Evolutionary conservation across 2,329 filamentous ascomycete genomes (phyloP), one percentile per base, ranked within the genome.

Genomic region (Aspergillus pseudoterreus): DNA sequence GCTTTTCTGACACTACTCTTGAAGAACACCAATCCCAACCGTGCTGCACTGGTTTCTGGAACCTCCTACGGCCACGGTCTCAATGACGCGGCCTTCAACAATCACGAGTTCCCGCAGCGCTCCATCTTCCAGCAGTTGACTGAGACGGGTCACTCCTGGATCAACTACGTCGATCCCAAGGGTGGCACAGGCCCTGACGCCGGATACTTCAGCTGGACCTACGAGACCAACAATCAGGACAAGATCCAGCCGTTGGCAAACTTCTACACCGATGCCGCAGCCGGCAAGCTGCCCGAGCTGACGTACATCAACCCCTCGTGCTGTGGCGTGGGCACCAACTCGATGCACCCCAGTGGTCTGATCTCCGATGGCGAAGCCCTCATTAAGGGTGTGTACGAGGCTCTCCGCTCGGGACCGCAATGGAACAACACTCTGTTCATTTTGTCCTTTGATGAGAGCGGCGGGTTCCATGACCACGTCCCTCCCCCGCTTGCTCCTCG

Each of bases 1-100:
- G n/a, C 6, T 9, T 42, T 12, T 6, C 39, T 17, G n/a, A n/a
- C 39, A 17, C 42, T 6, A 4, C 1, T 17, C 5, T n/a, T 35
- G 21, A 30, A 73, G 71, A 73, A 72, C 6, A 76, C 74, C 33
- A 67, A 75, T 60, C 74, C 74, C 19, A 77, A 77, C 67, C 71
- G 68, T 17, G 58, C 64, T 2, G 66, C 58, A 6, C 58, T 67
- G 4, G 45, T 64, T 21, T 61, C 67, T 4, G 68, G 68, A 3
- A 70, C 67, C 15, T 61, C 66, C 0, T 54, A 57, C 22, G 68
- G 68, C 27, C 68, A 71, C 45, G 68, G 68, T 4, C 55, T 53
- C 24, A 70, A 71, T 36, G 68, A 71, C 43, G 53, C 60, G 1
- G 52, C 49, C 8, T 69, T 71, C 47, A 14, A 38, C n/a, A 43